Conservation (phyloP, 495 filamentous ascomycete species). For the Podospora anserina region DNA sequence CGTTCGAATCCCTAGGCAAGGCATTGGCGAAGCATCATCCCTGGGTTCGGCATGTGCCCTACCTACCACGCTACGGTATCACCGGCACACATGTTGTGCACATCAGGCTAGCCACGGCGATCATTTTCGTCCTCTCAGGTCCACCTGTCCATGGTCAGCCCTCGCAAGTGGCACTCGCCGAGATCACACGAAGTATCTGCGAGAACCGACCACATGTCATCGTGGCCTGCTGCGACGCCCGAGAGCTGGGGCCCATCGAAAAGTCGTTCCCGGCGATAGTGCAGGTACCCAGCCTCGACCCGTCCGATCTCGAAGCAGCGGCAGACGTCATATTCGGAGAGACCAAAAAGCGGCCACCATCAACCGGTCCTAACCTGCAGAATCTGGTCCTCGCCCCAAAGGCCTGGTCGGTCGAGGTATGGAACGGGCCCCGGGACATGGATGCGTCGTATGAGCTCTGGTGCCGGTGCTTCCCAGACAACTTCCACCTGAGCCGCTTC, state of each 20-base stretch:
- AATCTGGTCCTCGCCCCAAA: slow-evolving; percentile 40
- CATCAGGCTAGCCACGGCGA: slow-evolving; percentile 52
- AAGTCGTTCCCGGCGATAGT: slow-evolving; percentile 47
- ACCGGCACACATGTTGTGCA: slow-evolving; percentile 58
- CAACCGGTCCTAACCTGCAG: slow-evolving; percentile 29
- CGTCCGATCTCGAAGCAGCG: slow-evolving; percentile 51
- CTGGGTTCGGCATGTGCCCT: slow-evolving; percentile 60
- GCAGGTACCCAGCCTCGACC: slow-evolving; percentile 47
- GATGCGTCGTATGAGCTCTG: slow-evolving; percentile 46
- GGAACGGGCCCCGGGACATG: slow-evolving; percentile 43
- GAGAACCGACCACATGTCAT: slow-evolving; percentile 51
- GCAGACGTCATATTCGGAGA: slow-evolving; percentile 54
- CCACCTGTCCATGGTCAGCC: slow-evolving; percentile 35
- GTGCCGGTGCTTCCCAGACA: slow-evolving; percentile 46
- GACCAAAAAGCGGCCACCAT: slow-evolving; percentile 13
- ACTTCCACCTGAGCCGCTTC: slow-evolving; percentile 44
- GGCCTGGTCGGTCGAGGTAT: slow-evolving; percentile 48
- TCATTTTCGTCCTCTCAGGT: slow-evolving; percentile 54
- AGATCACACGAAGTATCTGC: slow-evolving; percentile 41
- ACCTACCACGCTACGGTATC: slow-evolving; percentile 54
- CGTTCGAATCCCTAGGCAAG: slow-evolving; percentile 58
- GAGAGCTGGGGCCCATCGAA: slow-evolving; percentile 35
- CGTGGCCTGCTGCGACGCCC: slow-evolving; percentile 45
- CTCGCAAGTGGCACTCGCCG: slow-evolving; percentile 44
- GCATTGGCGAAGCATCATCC: slow-evolving; percentile 53